Evolutionary conservation across 176 grass and related monocot genomes (phyloP).

Genomic region (Phragmites australis): DNA sequence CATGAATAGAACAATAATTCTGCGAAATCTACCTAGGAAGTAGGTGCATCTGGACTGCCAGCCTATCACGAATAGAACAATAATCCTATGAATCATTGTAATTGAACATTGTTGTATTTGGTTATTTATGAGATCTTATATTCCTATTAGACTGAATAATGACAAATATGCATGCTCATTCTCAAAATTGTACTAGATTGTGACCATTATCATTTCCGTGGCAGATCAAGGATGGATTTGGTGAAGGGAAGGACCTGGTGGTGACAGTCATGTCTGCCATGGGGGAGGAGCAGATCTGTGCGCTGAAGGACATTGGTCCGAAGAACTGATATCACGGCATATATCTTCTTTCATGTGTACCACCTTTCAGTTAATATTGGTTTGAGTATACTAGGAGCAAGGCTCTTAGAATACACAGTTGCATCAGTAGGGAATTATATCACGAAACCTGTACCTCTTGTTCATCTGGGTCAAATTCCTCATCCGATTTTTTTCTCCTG

Average conservation of each 20-base stretch:
- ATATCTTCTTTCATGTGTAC: background rate
- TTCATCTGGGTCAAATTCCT: too few relatives aligned
- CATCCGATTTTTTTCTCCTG: too few relatives aligned
- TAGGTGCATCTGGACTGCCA: too few relatives aligned
- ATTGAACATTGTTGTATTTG: too few relatives aligned
- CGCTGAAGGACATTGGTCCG: constrained; percentile 42
- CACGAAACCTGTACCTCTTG: background rate
- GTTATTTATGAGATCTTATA: too few relatives aligned
- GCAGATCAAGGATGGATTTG: constrained; percentile 50
- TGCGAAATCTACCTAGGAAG: too few relatives aligned
- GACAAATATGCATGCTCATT: too few relatives aligned
- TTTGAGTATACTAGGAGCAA: background rate
- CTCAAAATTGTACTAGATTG: background rate
- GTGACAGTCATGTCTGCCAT: constrained; percentile 52
- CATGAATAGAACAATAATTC: too few relatives aligned
- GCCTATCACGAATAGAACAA: too few relatives aligned
- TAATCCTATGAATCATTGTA: too few relatives aligned
- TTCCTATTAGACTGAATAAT: too few relatives aligned
- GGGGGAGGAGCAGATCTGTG: constrained; percentile 52
- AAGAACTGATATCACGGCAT: background rate
- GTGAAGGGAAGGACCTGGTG: constrained; percentile 55
- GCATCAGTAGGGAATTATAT: background rate
- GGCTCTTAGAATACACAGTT: background rate
- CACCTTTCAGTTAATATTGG: background rate
- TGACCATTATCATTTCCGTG: background rate